Evolutionary conservation across 2,329 filamentous ascomycete genomes (phyloP).

Genomic region (Alternaria viburni): DNA sequence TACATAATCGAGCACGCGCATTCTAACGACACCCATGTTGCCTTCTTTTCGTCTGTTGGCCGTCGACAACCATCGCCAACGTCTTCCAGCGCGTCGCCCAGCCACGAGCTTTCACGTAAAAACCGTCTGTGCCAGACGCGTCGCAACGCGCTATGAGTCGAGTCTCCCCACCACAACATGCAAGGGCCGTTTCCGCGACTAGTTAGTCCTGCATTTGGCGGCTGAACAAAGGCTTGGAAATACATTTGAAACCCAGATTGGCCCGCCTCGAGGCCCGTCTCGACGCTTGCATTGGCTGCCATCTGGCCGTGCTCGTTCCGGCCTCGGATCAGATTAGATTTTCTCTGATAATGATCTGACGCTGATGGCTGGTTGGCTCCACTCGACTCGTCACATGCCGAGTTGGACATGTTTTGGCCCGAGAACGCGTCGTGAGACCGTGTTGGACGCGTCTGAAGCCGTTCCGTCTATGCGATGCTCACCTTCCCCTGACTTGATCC

Average conservation of each 20-base stretch:
- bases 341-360: conserved; percentile 17
- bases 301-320: conserved; percentile 17
- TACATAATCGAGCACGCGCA: conserved; percentile 2
- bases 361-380: conserved; percentile 12
- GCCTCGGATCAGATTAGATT: conserved; percentile 39
- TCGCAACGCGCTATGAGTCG: conserved; percentile 42
- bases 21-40: conserved; percentile 26
- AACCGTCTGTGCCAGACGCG: conserved; percentile 39
- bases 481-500: neutral
- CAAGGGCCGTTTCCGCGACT: conserved; percentile 29
- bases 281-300: conserved; percentile 21
- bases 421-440: neutral
- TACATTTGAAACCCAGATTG: conserved; percentile 20
- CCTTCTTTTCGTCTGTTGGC: neutral
- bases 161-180: conserved; percentile 38
- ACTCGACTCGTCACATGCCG: conserved; percentile 10
- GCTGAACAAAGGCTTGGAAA: conserved; percentile 43
- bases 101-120: conserved; percentile 31
- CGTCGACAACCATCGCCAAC: conserved; percentile 7
- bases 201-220: conserved; percentile 32
- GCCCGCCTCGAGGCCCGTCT: conserved; percentile 15
- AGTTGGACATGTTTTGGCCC: neutral
- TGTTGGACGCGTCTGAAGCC: conserved; percentile 10
- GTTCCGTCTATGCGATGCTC: neutral
- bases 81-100: conserved; percentile 28